Evolutionary conservation across 768 basidiomycete species (phyloP).

Genomic region (Russula sp.): DNA sequence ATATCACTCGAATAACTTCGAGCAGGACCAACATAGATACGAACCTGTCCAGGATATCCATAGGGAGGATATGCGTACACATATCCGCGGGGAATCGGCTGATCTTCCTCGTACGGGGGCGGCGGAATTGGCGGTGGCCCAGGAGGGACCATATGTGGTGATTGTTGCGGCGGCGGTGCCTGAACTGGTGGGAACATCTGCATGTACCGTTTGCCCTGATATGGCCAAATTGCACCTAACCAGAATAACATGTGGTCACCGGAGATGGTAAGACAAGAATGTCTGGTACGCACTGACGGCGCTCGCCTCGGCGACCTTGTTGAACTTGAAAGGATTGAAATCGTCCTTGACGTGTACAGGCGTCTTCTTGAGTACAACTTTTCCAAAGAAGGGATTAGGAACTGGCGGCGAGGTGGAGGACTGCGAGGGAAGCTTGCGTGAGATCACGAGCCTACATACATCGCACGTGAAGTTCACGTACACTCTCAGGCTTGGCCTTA

Average conservation of each 20-base stretch:
- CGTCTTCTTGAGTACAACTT: slow-evolving; percentile 67
- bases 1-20: slow-evolving; percentile 3
- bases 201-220: slow-evolving; percentile 80
- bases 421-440: neutral
- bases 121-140: slow-evolving; percentile 66
- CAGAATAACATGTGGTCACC: neutral
- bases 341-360: slow-evolving; percentile 89
- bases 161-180: slow-evolving; percentile 54
- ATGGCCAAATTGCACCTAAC: slow-evolving; percentile 76
- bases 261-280: neutral
- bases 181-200: slow-evolving; percentile 63
- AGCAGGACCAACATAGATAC: slow-evolving; percentile 23
- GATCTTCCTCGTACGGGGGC: slow-evolving; percentile 74
- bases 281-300: slow-evolving; percentile 54
- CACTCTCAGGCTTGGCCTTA: slow-evolving; percentile 26
- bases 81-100: slow-evolving; percentile 49
- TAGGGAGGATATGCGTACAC: slow-evolving; percentile 73
- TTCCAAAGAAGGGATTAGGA: slow-evolving; percentile 88
- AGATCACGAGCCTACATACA: neutral
- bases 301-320: slow-evolving; percentile 68
- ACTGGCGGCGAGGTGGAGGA: slow-evolving; percentile 31
- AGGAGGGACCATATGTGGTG: slow-evolving; percentile 58
- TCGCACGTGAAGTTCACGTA: neutral
- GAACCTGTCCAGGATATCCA: slow-evolving; percentile 67
- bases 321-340: slow-evolving; percentile 93